Conservation (phyloP, 192 early-diverging fungal genomes). For the Endogone sp. region DNA sequence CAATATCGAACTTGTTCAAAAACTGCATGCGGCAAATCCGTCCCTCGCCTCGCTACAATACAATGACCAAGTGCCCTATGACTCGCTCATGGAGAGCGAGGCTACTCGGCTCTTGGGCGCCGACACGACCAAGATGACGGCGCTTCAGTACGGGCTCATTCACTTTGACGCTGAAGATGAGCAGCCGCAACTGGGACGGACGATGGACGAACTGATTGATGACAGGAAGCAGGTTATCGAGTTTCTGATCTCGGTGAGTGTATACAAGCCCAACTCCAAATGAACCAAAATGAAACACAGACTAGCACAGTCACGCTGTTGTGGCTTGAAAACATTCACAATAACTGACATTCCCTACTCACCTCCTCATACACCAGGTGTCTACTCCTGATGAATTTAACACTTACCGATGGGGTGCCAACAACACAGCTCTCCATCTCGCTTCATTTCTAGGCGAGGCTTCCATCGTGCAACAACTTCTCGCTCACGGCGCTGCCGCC, state of each 20-base stretch:
- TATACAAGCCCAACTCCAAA: neutral
- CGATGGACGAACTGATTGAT: neutral
- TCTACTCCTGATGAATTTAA: constrained; percentile 11
- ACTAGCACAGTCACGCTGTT: too few relatives aligned
- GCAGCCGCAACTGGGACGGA: neutral
- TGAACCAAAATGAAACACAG: too few relatives aligned
- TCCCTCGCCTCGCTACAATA: neutral
- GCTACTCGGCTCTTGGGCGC: neutral
- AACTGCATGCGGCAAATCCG: neutral
- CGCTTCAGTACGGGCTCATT: neutral
- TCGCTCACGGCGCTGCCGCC: constrained; percentile 7
- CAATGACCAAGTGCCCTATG: neutral
- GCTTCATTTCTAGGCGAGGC: constrained; percentile 13
- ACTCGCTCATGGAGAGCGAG: neutral
- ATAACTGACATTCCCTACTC: neutral
- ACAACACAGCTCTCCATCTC: constrained; percentile 23
- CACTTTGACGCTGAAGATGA: neutral
- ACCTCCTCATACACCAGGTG: neutral
- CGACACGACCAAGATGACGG: neutral
- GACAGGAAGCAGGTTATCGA: neutral
- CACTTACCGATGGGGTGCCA: constrained; percentile 13
- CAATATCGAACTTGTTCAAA: neutral
- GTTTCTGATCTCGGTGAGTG: neutral
- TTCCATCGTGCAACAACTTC: constrained; percentile 10
- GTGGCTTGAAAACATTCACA: too few relatives aligned